Conservation (phyloP, 139 green algal species). For the Chlorella sorokiniana region DNA sequence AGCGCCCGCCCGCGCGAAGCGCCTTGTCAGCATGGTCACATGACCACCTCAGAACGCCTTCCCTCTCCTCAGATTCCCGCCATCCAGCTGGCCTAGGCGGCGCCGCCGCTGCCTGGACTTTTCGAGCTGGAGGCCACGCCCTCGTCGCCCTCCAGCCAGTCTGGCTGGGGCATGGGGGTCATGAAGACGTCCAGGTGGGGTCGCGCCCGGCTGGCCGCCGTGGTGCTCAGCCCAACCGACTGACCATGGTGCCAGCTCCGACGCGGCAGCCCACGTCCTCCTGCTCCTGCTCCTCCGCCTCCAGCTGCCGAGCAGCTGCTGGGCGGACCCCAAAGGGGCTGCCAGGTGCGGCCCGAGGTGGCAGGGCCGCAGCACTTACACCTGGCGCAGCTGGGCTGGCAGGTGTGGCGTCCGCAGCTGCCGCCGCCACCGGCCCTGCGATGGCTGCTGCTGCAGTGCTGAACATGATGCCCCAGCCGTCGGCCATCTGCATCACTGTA, state of each 20-base stretch:
- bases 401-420: neutral
- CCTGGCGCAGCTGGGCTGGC: too few relatives aligned
- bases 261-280: neutral
- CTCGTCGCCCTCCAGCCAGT: slow-evolving; percentile 7
- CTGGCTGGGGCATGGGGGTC: slow-evolving; percentile 26
- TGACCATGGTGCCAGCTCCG: neutral
- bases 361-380: too few relatives aligned
- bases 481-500: slow-evolving; percentile 25
- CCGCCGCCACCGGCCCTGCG: neutral
- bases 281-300: too few relatives aligned
- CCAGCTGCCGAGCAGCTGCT: too few relatives aligned
- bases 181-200: neutral
- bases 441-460: neutral
- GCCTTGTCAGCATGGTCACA: too few relatives aligned
- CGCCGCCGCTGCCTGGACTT: too few relatives aligned
- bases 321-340: neutral
- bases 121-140: slow-evolving; percentile 10
- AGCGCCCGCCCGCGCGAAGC: too few relatives aligned
- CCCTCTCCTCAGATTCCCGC: too few relatives aligned
- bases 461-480: slow-evolving; percentile 20
- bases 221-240: slow-evolving; percentile 1
- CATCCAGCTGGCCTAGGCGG: too few relatives aligned
- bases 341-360: too few relatives aligned
- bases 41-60: too few relatives aligned
- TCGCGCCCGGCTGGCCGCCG: slow-evolving; percentile 8